Conservation (phyloP, 495 filamentous ascomycete species). For the Terfezia claveryi region DNA sequence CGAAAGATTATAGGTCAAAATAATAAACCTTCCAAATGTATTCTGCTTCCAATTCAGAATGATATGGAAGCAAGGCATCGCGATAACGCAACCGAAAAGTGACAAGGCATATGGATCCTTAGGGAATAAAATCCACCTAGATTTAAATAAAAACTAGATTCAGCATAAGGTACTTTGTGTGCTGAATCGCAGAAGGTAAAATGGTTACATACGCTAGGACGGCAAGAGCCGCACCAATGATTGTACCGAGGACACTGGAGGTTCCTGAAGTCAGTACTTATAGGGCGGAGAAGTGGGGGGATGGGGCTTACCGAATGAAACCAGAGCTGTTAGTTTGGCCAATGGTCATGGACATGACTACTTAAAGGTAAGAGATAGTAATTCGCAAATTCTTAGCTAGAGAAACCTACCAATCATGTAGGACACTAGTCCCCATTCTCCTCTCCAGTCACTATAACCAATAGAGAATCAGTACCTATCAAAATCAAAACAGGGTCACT, state of each 20-base stretch:
- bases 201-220: constrained; percentile 27
- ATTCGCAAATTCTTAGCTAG: background rate
- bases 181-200: background rate
- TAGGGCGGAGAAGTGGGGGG: no score
- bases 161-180: background rate
- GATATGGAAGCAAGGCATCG: constrained; percentile 66
- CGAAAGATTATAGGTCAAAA: constrained; percentile 93
- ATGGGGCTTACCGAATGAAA: constrained; percentile 5
- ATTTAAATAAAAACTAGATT: no score
- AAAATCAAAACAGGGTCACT: no score
- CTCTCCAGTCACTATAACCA: constrained; percentile 44
- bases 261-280: constrained; percentile 21
- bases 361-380: background rate
- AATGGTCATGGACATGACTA: constrained; percentile 86
- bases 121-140: constrained; percentile 42
- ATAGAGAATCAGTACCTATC: background rate
- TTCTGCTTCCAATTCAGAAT: constrained; percentile 67
- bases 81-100: constrained; percentile 57
- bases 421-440: constrained; percentile 88
- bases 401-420: constrained; percentile 48
- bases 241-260: constrained; percentile 60
- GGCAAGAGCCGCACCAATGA: constrained; percentile 55
- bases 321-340: constrained; percentile 87
- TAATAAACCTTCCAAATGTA: constrained; percentile 75
- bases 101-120: constrained; percentile 54